Conservation (phyloP, 768 basidiomycete genomes). For the Leccinum uliginosum region DNA sequence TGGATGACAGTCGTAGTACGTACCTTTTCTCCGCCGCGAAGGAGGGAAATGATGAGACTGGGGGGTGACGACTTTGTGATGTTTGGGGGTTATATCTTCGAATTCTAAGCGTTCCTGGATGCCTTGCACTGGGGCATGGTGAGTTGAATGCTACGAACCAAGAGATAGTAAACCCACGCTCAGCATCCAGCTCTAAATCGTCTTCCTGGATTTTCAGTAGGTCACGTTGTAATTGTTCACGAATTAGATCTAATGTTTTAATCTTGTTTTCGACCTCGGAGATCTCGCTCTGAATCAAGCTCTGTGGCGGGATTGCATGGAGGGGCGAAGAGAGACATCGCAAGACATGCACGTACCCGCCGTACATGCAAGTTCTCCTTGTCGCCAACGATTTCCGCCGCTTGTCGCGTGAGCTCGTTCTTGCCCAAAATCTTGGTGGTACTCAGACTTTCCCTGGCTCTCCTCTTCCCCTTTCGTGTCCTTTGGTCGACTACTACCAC, state of each 20-base stretch:
- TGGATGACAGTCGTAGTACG: neutral
- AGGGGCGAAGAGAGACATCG: constrained; percentile 1
- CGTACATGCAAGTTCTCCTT: constrained; percentile 91
- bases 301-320: constrained; percentile 41
- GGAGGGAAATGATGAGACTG: constrained; percentile 19
- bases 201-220: constrained; percentile 89
- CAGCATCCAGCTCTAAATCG: constrained; percentile 94
- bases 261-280: constrained; percentile 89
- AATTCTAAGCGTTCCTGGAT: constrained; percentile 80
- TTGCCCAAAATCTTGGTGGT: constrained; percentile 68
- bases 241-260: constrained; percentile 73
- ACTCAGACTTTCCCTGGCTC: constrained; percentile 64
- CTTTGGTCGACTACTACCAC: constrained; percentile 51
- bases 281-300: constrained; percentile 82
- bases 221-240: constrained; percentile 75
- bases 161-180: constrained; percentile 55
- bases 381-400: constrained; percentile 81
- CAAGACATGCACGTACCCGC: constrained; percentile 45
- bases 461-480: constrained; percentile 37
- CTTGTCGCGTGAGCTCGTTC: constrained; percentile 82
- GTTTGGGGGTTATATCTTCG: constrained; percentile 45
- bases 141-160: neutral
- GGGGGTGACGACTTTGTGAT: constrained; percentile 14
- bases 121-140: constrained; percentile 63
- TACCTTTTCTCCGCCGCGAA: constrained; percentile 33